Percentiles rank a stretch among this genome's conserved stretches.
phyloP scores from a whole-genome alignment of 1,284 basidiomycete species.

The Ganoderma boninense region DNA sequence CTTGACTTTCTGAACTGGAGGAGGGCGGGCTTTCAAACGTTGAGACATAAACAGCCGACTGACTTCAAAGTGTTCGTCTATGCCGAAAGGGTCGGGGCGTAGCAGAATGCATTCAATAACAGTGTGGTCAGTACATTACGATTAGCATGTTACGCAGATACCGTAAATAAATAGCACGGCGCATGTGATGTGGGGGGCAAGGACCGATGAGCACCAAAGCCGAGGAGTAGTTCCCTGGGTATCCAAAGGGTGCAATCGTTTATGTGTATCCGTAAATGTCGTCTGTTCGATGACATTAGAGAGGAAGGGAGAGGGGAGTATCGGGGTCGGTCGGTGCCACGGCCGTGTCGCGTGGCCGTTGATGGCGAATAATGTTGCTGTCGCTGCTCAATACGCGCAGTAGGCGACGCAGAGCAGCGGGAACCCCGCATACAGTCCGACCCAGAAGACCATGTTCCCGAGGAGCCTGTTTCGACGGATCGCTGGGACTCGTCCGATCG shows the following conservation, averaged over 20 bases:
- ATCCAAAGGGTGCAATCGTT: background rate
- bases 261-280: background rate
- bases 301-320: background rate
- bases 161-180: background rate
- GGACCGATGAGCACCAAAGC: background rate
- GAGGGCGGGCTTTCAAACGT: no score
- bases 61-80: no score
- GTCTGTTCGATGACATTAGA: background rate
- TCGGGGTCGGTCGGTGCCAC: background rate
- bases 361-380: background rate
- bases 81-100: no score
- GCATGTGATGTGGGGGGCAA: background rate
- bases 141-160: background rate
- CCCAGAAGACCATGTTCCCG: slow-evolving; percentile 92
- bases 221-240: background rate
- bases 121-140: background rate
- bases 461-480: slow-evolving; percentile 84
- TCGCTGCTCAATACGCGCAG: slow-evolving; percentile 62
- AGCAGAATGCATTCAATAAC: background rate
- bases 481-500: slow-evolving; percentile 77
- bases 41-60: no score
- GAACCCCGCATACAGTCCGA: slow-evolving; percentile 91
- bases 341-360: background rate
- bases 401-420: slow-evolving; percentile 92
- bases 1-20: no score